Conservation (phyloP, 306 rosid species). For the Malus sieversii region DNA sequence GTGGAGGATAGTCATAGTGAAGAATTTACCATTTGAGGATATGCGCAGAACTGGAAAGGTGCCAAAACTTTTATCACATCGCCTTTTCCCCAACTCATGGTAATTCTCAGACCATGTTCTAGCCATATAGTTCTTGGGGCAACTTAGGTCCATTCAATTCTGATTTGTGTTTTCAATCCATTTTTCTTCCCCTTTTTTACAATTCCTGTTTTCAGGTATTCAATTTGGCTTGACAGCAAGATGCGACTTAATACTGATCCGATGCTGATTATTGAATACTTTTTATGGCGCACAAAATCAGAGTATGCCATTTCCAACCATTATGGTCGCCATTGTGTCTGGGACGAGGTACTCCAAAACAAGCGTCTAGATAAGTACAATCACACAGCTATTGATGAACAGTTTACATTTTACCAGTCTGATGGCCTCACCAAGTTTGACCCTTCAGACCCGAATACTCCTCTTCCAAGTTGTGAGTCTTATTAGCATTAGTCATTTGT, state of each 20-base stretch:
- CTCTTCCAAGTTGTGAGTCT: slow-evolving; percentile 79
- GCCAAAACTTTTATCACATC: slow-evolving; percentile 88
- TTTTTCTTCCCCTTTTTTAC: neutral
- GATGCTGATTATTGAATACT: slow-evolving; percentile 70
- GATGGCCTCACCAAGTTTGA: slow-evolving; percentile 83
- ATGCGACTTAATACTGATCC: slow-evolving; percentile 85
- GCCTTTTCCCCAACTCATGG: slow-evolving; percentile 85
- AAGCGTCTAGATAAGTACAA: slow-evolving; percentile 83
- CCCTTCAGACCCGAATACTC: slow-evolving; percentile 46
- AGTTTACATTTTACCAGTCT: slow-evolving; percentile 60
- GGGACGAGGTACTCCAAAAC: slow-evolving; percentile 94
- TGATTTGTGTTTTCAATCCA: slow-evolving; percentile 1
- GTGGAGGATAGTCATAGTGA: slow-evolving; percentile 70
- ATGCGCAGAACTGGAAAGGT: slow-evolving; percentile 98
- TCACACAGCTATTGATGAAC: slow-evolving; percentile 75
- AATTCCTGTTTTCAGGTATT: slow-evolving; percentile 57
- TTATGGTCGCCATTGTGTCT: slow-evolving; percentile 86
- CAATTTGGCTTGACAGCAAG: slow-evolving; percentile 97
- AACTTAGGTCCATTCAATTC: neutral
- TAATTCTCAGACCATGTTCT: slow-evolving; percentile 28
- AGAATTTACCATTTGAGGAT: slow-evolving; percentile 70
- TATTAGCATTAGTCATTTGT: slow-evolving; percentile 22
- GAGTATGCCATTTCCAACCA: slow-evolving; percentile 95
- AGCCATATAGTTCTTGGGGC: slow-evolving; percentile 12
- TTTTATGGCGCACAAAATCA: slow-evolving; percentile 75